phyloP scores from a whole-genome alignment of 2,329 filamentous ascomycete species.

The Epichloe typhina region DNA sequence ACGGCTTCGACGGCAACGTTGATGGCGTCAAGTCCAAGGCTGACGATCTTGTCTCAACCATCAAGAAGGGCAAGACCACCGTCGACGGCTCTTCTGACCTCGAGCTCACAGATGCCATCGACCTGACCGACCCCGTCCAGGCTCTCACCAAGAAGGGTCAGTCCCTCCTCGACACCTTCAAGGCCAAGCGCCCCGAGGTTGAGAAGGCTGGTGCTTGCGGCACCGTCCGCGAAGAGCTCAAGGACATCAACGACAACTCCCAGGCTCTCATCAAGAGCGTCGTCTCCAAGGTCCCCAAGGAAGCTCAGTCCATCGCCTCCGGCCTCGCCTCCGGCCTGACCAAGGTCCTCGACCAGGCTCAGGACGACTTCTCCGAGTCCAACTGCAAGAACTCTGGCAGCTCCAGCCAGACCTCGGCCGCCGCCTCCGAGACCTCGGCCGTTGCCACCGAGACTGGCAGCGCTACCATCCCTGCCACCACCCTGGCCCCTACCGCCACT shows the following conservation, averaged over 20 bases:
- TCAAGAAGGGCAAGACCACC: slow-evolving; percentile 9
- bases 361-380: slow-evolving; percentile 13
- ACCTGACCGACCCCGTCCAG: slow-evolving; percentile 8
- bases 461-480: not conserved
- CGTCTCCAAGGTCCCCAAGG: slow-evolving; percentile 17
- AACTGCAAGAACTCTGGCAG: slow-evolving; percentile 16
- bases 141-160: slow-evolving; percentile 14
- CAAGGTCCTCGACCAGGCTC: slow-evolving; percentile 11
- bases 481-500: slow-evolving; percentile 1
- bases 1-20: slow-evolving; percentile 13
- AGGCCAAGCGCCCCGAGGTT: slow-evolving; percentile 14
- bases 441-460: not conserved
- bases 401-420: not conserved
- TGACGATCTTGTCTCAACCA: slow-evolving; percentile 9
- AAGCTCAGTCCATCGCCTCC: slow-evolving; percentile 15
- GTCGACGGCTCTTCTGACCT: slow-evolving; percentile 8
- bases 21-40: slow-evolving; percentile 10
- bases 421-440: not conserved
- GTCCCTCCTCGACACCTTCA: slow-evolving; percentile 14
- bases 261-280: slow-evolving; percentile 17
- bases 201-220: slow-evolving; percentile 17
- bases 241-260: slow-evolving; percentile 12
- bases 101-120: slow-evolving; percentile 8
- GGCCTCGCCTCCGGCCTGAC: slow-evolving; percentile 14
- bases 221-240: slow-evolving; percentile 12